Base-by-base conservation (phyloP, 208 protist species). In the Chromosphaera perkinsii region DNA sequence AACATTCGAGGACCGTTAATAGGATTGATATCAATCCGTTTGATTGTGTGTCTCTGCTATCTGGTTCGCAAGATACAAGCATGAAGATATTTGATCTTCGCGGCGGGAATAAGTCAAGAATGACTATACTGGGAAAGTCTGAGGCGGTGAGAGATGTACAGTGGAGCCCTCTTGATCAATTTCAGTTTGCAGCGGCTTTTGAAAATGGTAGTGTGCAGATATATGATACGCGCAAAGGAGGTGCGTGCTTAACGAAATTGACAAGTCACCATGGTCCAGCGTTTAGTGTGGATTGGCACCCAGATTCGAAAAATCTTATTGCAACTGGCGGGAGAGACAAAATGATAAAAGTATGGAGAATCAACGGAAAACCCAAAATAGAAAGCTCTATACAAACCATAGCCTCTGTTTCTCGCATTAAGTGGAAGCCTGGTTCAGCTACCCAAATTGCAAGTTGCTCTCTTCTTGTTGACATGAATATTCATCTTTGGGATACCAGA, bases 201-300 rank as follows among this genome's bases (percentile, higher is more conserved):
- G 81, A 85, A 22, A 84, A 85, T 58, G 81, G 81, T 37, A 75
- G 54, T 12, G 63, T 85, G 10, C 76, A 79, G 32, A 66, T 76
- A 0, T 85, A 73, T 74, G 81, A 85, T 54, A 75, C 76, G 0
- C 59, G 79, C 36, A 80, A 76, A 27, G 32, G 56, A 10, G 72
- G 36, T 5, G 12, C 29, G 5, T 69, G 37, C 37, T 69, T 69
- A 0, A 54, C 51, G 3, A 55, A 54, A 3, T 64, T 82, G 0
- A 69, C 67, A 0, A 74, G 69, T 20, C 81, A 85, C 69, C 58
- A 80, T 31, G 76, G 79, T n/a, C 42, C 77, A 1, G 70, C 80
- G 10, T 78, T 81, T 29, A 69, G 69, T 0, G 55, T 85, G 1
- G 71, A 82, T 42, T 85, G 79, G 79, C 81, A 86, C 57, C 79